Conservation (phyloP, 208 protist genomes). For the Acanthamoeba culbertsoni region DNA sequence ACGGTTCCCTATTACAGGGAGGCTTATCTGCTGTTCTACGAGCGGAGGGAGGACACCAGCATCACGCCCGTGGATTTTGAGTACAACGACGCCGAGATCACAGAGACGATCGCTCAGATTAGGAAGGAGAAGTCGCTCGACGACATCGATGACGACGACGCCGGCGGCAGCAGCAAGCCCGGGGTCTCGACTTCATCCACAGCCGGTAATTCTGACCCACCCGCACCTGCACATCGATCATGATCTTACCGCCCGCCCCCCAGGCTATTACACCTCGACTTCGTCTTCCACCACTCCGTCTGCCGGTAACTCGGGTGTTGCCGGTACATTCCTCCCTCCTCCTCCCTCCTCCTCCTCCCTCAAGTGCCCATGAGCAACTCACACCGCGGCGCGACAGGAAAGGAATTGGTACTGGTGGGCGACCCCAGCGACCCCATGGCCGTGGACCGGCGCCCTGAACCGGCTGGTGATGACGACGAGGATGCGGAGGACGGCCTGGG, state of each 20-base stretch:
- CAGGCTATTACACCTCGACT: neutral
- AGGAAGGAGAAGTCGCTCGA: neutral
- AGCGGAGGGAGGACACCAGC: neutral
- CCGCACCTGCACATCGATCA: neutral
- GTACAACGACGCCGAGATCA: neutral
- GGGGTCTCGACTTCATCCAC: neutral
- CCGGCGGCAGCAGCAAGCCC: neutral
- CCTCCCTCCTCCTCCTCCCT: neutral
- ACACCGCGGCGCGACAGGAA: neutral
- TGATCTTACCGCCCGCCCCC: neutral
- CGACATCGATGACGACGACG: neutral
- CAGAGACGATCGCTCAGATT: neutral
- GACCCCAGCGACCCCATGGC: neutral
- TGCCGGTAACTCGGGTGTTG: neutral
- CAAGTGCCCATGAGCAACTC: neutral
- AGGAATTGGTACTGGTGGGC: neutral
- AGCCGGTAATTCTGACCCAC: neutral
- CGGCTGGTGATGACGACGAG: neutral
- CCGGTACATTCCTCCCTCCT: neutral
- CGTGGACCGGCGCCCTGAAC: neutral
- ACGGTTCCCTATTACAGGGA: neutral
- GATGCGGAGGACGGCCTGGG: neutral
- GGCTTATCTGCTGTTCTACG: neutral
- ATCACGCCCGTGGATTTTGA: neutral
- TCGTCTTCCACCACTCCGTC: neutral